Evolutionary conservation across 2,329 filamentous ascomycete genomes (phyloP), one percentile per base, ranked within the genome.

Genomic region (Pseudohalonectria lignicola): DNA sequence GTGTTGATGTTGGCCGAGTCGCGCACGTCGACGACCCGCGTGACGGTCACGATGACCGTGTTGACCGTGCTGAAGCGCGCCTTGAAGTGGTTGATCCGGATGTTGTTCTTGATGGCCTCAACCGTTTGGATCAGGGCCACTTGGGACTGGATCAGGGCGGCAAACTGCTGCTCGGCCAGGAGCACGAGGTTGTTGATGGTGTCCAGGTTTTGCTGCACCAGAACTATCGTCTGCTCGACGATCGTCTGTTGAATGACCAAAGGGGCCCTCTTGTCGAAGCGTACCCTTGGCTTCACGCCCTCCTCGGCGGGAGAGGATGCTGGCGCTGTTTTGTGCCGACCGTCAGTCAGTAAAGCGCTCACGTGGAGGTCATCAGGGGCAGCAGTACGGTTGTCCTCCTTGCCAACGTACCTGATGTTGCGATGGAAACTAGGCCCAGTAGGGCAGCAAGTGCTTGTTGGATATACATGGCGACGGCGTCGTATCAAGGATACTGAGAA

Each of bases 101-200:
- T 62, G 44, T 61, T 63, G 42, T 63, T 57, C 54, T 63, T 62
- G 49, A 63, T 56, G 17, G 52, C 54, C 43, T 62, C 53, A 30
- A 62, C 49, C 42, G 61, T 55, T 7, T 53, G 54, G 28, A 56
- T 46, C 15, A 63, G 48, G 9, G 55, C 54, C 17, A 62, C 41
- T 42, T 63, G 51, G 1, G 56, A 52, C 42, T 62, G 54, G 5
- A 62, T 47, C 11, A 61, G 52, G 26, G 53, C 53, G 13, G 56
- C 53, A 34, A 63, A 56, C 40, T 62, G 48, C 35, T 53, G 51
- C 48, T 63, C 61, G 11, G 55, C 59, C 17, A 56, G 35, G 13
- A 49, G 42, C 20, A 53, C 53, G 16, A 62, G 52, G 33, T 59
- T 49, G 33, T 49, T 52, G 37, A 62, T 43, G 18, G 54, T 46